Conservation (phyloP, 768 basidiomycete genomes). For the Mrakia hoshinonis region DNA sequence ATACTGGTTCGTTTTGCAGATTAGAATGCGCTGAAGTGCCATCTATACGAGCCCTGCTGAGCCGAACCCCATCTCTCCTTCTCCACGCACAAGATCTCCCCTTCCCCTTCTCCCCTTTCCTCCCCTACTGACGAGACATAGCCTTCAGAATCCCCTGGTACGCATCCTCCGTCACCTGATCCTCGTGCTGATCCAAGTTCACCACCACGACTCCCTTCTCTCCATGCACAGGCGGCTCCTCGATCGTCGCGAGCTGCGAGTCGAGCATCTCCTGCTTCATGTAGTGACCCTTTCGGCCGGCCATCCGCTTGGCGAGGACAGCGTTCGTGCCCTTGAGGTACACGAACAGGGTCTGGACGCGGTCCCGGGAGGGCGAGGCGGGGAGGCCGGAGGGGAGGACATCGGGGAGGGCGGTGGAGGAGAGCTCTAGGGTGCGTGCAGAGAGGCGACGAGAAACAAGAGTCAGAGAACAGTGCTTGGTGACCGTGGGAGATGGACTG, state of each 20-base stretch:
- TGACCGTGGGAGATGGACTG: background rate
- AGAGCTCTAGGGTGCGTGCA: background rate
- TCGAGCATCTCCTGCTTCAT: conserved; percentile 25
- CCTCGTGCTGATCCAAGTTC: conserved; percentile 14
- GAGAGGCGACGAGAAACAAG: background rate
- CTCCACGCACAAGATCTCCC: background rate
- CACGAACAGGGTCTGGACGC: conserved; percentile 22
- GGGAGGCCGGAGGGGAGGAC: conserved; percentile 20
- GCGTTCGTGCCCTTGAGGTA: conserved; percentile 22
- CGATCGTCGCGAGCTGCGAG: conserved; percentile 27
- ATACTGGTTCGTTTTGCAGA: too few relatives aligned
- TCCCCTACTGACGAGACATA: background rate
- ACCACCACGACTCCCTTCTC: conserved; percentile 23
- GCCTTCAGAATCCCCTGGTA: background rate
- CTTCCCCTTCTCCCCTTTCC: background rate
- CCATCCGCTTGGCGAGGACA: conserved; percentile 16
- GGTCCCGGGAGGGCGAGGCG: background rate
- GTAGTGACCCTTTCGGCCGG: conserved; percentile 12
- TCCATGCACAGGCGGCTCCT: conserved; percentile 17
- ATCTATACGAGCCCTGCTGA: too few relatives aligned
- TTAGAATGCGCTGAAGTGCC: too few relatives aligned
- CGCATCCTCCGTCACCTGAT: conserved; percentile 17
- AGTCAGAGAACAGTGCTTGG: too few relatives aligned
- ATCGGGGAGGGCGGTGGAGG: background rate
- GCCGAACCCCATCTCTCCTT: background rate